Evolutionary conservation across 768 basidiomycete species (phyloP), one percentile per base, ranked within the genome.

Genomic region (Fibroporia radiculosa): DNA sequence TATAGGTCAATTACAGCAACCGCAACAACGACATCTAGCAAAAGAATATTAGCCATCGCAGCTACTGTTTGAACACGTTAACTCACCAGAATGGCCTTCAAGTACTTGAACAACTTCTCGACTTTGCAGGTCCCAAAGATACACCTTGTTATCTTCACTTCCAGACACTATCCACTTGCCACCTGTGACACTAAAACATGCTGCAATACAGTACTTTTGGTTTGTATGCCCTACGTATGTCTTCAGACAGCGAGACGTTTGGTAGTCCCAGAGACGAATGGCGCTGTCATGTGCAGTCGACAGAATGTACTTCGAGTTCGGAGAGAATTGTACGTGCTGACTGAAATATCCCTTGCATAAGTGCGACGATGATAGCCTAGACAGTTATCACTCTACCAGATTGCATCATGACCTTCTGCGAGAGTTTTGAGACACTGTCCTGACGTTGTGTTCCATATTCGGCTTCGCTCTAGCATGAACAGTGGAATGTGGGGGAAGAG

Each of bases 401-500:
- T 84, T 2, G 95, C 93, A 63, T 92, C 96, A 51, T 92, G 89
- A 55, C 96, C 96, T 54, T 97, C 93, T 10, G 93, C 93, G 35
- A 99, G 66, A 1, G 96, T 98, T 64, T 96, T 98, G 40, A 99
- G 72, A 64, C 96, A 99, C 65, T 99, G 96, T 2, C 95, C 96
- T 2, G 93, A 93, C 44, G 92, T 82, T 0, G 90, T 83, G 58
- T 99, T 93, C 96, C 96, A 99, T 48, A 98, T 80, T 46, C 96
- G 95, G 60, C 95, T 99, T 56, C 61, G 14, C 3, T 4, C 3
- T 6, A 14, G 7, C 8, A 6, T 8, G 6, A 20, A n/a, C 16
- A 36, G 34, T 16, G 34, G 16, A 18, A n/a, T 18, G 34, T 18
- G 34, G n/a, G 16, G 8, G 8, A 41, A 19, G 19, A 27, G 26